A percentile compares a stretch with the other conserved stretches of the same genome.
Conservation (phyloP, 2,329 filamentous ascomycete species). For the Penicillium italicum region DNA sequence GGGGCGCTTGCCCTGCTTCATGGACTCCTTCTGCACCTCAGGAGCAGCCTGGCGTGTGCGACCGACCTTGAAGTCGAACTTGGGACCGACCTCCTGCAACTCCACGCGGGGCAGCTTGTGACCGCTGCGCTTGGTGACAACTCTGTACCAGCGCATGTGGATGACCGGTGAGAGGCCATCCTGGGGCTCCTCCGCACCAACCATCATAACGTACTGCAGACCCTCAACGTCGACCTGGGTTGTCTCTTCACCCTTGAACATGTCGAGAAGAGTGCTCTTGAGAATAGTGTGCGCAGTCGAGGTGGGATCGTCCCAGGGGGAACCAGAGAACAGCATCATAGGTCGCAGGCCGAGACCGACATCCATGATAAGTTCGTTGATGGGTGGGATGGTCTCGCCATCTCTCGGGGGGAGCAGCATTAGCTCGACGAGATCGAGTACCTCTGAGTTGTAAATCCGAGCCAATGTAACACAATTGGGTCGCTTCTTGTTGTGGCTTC, state of each 20-base stretch:
- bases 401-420: slow-evolving; percentile 70
- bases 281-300: slow-evolving; percentile 76
- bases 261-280: slow-evolving; percentile 82
- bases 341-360: slow-evolving; percentile 79
- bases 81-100: slow-evolving; percentile 89
- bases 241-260: slow-evolving; percentile 79
- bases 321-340: slow-evolving; percentile 85
- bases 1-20: slow-evolving; percentile 74
- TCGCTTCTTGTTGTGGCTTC: slow-evolving; percentile 87
- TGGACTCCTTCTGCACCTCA: slow-evolving; percentile 84
- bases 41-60: slow-evolving; percentile 53
- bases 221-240: slow-evolving; percentile 91
- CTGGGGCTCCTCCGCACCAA: slow-evolving; percentile 67
- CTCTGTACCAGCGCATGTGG: slow-evolving; percentile 75
- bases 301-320: slow-evolving; percentile 78
- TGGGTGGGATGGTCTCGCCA: slow-evolving; percentile 33
- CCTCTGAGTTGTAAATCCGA: slow-evolving; percentile 78
- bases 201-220: slow-evolving; percentile 81
- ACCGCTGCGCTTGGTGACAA: slow-evolving; percentile 80
- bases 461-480: slow-evolving; percentile 82
- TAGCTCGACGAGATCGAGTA: slow-evolving; percentile 93
- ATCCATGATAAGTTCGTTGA: slow-evolving; percentile 57
- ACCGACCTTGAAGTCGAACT: slow-evolving; percentile 86
- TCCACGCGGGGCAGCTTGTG: slow-evolving; percentile 87
- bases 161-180: slow-evolving; percentile 45